Evolutionary conservation across 1,284 basidiomycete species (phyloP).

Genomic region (Rhodotorula sp.): DNA sequence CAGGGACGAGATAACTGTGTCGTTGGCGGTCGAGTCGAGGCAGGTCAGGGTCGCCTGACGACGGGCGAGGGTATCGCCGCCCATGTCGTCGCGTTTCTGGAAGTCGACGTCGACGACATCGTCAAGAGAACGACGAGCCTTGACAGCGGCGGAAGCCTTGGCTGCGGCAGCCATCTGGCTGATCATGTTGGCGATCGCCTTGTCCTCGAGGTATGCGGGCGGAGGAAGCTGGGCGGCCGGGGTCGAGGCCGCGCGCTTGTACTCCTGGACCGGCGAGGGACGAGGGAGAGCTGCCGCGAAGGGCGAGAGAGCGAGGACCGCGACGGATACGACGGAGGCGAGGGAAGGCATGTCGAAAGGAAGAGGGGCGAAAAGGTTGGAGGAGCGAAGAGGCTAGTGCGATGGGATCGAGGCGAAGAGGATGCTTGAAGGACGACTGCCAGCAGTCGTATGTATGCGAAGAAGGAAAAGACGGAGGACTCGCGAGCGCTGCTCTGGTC

Average conservation of each 20-base stretch:
- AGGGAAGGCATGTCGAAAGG: conserved; percentile 15
- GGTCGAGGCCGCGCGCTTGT: conserved; percentile 2
- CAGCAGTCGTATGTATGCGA: conserved; percentile 13
- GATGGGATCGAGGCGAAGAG: not conserved
- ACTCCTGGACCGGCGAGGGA: not conserved
- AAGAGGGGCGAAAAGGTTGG: not conserved
- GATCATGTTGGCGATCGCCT: conserved; percentile 12
- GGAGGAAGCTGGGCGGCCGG: conserved; percentile 7
- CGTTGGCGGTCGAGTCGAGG: conserved; percentile 36
- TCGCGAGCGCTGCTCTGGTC: no score
- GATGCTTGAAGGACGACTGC: not conserved
- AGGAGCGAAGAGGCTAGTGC: not conserved
- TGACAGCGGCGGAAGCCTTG: conserved; percentile 22
- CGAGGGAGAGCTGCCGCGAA: conserved; percentile 14
- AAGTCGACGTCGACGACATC: conserved; percentile 9
- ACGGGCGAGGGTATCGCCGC: conserved; percentile 3
- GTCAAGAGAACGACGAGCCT: conserved; percentile 20
- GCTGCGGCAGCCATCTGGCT: conserved; percentile 23
- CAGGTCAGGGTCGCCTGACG: conserved; percentile 11
- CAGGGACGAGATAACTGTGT: conserved; percentile 38
- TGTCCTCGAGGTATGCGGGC: conserved; percentile 19
- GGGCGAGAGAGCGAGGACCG: conserved; percentile 22
- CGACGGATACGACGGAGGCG: conserved; percentile 17
- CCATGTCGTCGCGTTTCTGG: conserved; percentile 1
- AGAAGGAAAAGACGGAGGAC: no score